phyloP scores from a whole-genome alignment of 225 moss, liverwort and hornwort species.

The Straminergon stramineum region DNA sequence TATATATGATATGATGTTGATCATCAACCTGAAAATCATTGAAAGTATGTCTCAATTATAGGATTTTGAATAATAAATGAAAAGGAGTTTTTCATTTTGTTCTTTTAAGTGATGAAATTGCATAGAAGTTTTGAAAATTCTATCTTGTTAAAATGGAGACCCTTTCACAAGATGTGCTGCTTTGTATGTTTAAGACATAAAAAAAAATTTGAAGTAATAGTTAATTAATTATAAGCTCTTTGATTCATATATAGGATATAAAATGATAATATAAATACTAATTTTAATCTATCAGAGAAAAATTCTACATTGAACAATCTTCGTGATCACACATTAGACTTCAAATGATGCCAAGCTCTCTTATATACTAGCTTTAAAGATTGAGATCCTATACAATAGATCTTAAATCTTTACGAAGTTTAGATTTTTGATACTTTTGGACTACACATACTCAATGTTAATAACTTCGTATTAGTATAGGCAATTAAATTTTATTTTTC shows the following conservation, averaged over 20 bases:
- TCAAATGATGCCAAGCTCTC: not conserved
- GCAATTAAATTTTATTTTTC: not conserved
- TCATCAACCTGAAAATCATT: accelerated
- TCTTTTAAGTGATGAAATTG: not conserved
- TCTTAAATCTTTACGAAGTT: not conserved
- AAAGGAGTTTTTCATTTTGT: not conserved
- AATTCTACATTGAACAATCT: accelerated
- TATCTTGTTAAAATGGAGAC: no score
- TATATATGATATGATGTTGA: not conserved
- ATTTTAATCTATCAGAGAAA: not conserved
- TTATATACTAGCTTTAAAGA: accelerated
- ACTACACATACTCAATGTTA: accelerated
- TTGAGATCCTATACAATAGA: not conserved
- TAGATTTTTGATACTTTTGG: accelerated
- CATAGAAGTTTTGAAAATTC: not conserved
- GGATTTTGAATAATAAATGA: not conserved
- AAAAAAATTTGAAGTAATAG: not conserved
- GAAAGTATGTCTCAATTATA: accelerated
- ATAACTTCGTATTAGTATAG: not conserved
- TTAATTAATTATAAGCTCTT: not conserved
- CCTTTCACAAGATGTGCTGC: accelerated
- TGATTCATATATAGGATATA: not conserved
- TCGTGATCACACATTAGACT: not conserved
- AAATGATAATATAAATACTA: not conserved
- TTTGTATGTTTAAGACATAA: not conserved